phyloP scores from a whole-genome alignment of 495 filamentous ascomycete species.

The Penicillium tannophilum region DNA sequence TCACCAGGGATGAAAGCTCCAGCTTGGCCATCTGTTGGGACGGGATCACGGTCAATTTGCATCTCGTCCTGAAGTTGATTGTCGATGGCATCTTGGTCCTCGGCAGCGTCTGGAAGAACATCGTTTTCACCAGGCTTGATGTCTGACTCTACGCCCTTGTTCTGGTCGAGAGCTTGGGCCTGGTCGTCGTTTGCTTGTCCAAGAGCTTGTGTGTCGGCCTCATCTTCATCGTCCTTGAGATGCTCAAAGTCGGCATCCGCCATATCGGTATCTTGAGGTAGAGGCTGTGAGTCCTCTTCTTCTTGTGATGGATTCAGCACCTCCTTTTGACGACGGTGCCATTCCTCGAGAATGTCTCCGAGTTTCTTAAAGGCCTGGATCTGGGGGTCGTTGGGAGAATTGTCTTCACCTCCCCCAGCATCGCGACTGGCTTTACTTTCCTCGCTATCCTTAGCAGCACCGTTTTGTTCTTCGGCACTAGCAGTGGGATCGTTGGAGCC shows the following conservation, averaged over 20 bases:
- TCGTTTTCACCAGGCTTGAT: conserved; percentile 55
- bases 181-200: conserved; percentile 88
- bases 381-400: conserved; percentile 54
- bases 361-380: conserved; percentile 81
- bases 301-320: conserved; percentile 71
- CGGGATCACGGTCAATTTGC: conserved; percentile 43
- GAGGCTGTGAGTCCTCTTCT: conserved; percentile 54
- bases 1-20: conserved; percentile 47
- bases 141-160: conserved; percentile 78
- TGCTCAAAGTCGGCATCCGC: conserved; percentile 83
- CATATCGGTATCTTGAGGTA: conserved; percentile 65
- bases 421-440: conserved; percentile 47
- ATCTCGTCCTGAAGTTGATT: conserved; percentile 52
- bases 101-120: conserved; percentile 59
- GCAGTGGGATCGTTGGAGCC: conserved; percentile 49
- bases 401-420: conserved; percentile 43
- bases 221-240: conserved; percentile 75
- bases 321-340: conserved; percentile 81
- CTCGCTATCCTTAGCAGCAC: conserved; percentile 46
- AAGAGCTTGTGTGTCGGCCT: conserved; percentile 85
- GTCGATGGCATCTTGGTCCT: conserved; percentile 54
- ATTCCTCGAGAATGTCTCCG: conserved; percentile 89
- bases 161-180: conserved; percentile 76
- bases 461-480: conserved; percentile 44
- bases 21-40: conserved; percentile 41